These are phyloP conservation scores for Capsicum rhomboideum DNA, from an alignment of 257 asterid species.

Conservation along the genomic window DNA sequence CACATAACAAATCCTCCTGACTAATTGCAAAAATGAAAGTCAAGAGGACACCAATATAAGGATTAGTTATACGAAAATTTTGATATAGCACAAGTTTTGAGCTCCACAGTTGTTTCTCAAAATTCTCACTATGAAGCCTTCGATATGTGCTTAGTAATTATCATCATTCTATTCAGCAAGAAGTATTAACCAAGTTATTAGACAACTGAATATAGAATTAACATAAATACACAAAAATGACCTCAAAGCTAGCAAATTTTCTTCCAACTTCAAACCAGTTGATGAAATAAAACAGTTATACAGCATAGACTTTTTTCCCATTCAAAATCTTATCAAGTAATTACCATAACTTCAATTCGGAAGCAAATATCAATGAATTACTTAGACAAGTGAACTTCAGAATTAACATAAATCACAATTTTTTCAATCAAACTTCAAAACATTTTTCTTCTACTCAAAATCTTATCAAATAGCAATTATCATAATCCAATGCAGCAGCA, in stretches of 20 bases:
- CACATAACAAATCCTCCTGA: too few relatives aligned
- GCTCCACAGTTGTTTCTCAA: conserved; percentile 35
- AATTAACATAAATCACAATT: neutral
- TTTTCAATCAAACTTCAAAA: too few relatives aligned
- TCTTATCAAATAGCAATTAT: too few relatives aligned
- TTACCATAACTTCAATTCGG: neutral
- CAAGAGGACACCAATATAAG: conserved; percentile 10
- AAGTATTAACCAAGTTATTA: neutral
- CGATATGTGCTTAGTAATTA: conserved; percentile 48
- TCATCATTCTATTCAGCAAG: neutral
- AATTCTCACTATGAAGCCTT: conserved; percentile 45
- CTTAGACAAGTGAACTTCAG: too few relatives aligned
- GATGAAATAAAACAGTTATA: neutral
- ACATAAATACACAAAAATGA: neutral
- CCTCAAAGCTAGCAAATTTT: neutral
- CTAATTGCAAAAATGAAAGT: neutral
- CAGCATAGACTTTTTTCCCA: neutral
- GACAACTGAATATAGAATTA: neutral
- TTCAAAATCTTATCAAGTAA: neutral
- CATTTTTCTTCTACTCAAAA: too few relatives aligned
- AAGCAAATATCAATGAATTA: neutral
- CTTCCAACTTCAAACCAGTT: neutral
- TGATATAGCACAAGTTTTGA: conserved; percentile 60
- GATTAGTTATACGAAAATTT: conserved; percentile 1
- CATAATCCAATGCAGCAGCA: too few relatives aligned